A percentile compares a stretch with the other conserved stretches of the same genome.
Evolutionary conservation across 2,329 filamentous ascomycete species (phyloP).

Genomic region (Coleophoma crateriformis): DNA sequence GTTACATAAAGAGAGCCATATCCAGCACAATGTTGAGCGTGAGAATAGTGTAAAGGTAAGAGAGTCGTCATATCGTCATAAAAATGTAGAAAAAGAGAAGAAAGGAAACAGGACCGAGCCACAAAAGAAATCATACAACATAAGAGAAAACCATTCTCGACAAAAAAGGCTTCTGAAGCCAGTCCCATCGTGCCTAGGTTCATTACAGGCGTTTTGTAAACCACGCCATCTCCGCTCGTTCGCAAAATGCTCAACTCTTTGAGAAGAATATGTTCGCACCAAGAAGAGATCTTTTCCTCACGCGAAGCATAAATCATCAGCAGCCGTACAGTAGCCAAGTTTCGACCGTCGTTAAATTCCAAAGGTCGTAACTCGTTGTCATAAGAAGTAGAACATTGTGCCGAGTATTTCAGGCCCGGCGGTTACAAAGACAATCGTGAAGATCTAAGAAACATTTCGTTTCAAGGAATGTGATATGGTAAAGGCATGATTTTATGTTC

Average conservation of each 20-base stretch:
- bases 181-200: constrained; percentile 18
- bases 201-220: constrained; percentile 23
- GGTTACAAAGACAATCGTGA: constrained; percentile 33
- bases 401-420: constrained; percentile 28
- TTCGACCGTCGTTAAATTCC: constrained; percentile 24
- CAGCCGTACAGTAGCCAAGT: constrained; percentile 34
- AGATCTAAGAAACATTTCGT: constrained; percentile 18
- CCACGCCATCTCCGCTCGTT: constrained; percentile 9
- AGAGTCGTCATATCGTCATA: constrained; percentile 4
- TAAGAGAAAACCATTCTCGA: constrained; percentile 3
- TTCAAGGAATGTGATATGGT: constrained; percentile 21
- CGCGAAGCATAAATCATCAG: constrained; percentile 36
- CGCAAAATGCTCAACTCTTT: constrained; percentile 9
- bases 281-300: constrained; percentile 15
- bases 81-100: constrained; percentile 2
- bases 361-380: constrained; percentile 34
- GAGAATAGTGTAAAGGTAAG: not conserved
- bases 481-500: constrained; percentile 21
- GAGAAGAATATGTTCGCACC: not conserved
- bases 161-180: constrained; percentile 1
- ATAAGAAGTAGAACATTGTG: constrained; percentile 31
- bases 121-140: not conserved
- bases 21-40: constrained; percentile 3
- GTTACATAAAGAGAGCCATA: constrained; percentile 31
- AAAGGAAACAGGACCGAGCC: not conserved